These are phyloP conservation scores for Fusarium denticulatum DNA, from an alignment of 2,329 filamentous ascomycete genomes.

Conservation along the genomic window DNA sequence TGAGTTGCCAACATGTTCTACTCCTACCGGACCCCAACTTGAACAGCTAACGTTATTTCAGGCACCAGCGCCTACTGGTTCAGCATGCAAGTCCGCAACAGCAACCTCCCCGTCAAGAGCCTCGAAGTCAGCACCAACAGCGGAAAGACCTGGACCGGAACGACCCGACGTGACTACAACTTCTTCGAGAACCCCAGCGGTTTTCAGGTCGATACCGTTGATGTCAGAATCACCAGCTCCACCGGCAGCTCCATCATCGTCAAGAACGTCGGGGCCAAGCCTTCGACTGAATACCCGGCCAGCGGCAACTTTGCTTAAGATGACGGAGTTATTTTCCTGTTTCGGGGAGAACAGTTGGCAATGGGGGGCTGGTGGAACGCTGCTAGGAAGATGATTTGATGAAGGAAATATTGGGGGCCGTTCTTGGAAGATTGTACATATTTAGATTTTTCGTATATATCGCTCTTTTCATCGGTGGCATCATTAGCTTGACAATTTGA, in stretches of 20 bases:
- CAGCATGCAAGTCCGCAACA: conserved; percentile 68
- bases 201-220: conserved; percentile 63
- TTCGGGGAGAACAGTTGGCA: no score
- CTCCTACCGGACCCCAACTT: accelerated
- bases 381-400: not conserved
- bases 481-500: not conserved
- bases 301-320: conserved; percentile 45
- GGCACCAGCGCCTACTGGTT: conserved; percentile 48
- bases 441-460: not conserved
- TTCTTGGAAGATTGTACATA: not conserved
- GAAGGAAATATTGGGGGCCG: not conserved
- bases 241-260: conserved; percentile 62
- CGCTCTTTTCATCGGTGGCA: not conserved
- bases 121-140: conserved; percentile 71
- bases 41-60: not conserved
- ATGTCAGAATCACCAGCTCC: conserved; percentile 64
- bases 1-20: conserved; percentile 38
- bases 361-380: not conserved
- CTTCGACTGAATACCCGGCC: conserved; percentile 43
- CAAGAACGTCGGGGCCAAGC: conserved; percentile 57
- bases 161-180: conserved; percentile 64
- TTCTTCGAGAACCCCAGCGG: conserved; percentile 70
- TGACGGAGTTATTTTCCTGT: no score
- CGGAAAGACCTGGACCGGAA: conserved; percentile 66
- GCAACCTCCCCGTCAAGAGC: conserved; percentile 63